These are phyloP conservation scores for Kuraishia hungarica DNA, from an alignment of 805 yeast species.

Conservation along the genomic window DNA sequence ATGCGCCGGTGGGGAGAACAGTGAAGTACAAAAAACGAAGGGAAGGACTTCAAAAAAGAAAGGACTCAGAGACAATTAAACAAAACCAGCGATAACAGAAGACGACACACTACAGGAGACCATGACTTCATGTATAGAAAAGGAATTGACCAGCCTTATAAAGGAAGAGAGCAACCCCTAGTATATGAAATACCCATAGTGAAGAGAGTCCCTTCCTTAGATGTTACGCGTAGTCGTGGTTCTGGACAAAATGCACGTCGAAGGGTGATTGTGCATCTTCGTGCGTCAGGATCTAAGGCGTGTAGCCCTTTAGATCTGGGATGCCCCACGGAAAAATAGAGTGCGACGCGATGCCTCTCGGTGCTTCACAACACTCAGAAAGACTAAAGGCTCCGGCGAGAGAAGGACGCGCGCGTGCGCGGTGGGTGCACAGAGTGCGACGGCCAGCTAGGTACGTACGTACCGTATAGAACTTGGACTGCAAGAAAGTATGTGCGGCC, in stretches of 20 bases:
- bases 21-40: neutral
- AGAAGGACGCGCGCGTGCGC: neutral
- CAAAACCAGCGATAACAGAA: neutral
- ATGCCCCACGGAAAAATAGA: neutral
- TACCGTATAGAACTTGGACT: too few species aligned
- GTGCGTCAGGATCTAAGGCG: neutral
- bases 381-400: neutral
- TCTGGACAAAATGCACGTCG: neutral
- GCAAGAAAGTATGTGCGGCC: too few species aligned
- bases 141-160: neutral
- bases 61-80: neutral
- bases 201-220: neutral
- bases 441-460: neutral
- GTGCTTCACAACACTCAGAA: neutral
- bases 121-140: neutral
- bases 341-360: neutral
- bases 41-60: neutral
- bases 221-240: neutral
- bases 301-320: neutral
- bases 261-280: neutral
- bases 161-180: neutral
- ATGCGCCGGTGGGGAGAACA: neutral
- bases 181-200: neutral
- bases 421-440: neutral
- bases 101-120: neutral